phyloP scores from a whole-genome alignment of 176 grass and related monocot genomes.

The Musa acuminata region DNA sequence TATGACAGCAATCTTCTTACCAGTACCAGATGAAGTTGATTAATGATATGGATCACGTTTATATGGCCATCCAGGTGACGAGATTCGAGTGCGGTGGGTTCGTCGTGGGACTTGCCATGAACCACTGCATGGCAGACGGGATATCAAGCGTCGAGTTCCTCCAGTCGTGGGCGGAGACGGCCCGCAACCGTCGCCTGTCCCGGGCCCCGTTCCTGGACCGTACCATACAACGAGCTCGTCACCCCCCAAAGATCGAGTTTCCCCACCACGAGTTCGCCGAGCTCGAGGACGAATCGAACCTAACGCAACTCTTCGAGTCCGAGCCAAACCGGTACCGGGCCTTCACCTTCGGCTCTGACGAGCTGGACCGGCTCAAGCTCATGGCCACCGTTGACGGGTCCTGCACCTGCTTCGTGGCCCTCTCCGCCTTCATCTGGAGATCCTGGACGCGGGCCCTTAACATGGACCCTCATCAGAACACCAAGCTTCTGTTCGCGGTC shows the following conservation, averaged over 20 bases:
- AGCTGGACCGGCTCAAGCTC: conserved; percentile 24
- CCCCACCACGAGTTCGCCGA: conserved; percentile 38
- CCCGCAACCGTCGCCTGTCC: conserved; percentile 23
- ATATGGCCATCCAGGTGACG: conserved; percentile 31
- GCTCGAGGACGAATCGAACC: conserved; percentile 41
- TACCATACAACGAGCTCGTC: conserved; percentile 24
- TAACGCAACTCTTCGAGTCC: background rate
- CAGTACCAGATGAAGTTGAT: no score
- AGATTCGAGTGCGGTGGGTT: conserved; percentile 43
- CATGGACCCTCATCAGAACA: conserved; percentile 30
- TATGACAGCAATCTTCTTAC: background rate
- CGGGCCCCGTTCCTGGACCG: conserved; percentile 28
- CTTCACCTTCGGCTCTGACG: conserved; percentile 29
- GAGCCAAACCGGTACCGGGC: conserved; percentile 23
- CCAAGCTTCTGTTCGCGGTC: conserved; percentile 47
- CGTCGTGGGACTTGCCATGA: conserved; percentile 38
- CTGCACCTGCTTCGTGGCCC: conserved; percentile 34
- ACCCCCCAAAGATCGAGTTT: conserved; percentile 24
- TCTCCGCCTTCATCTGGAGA: conserved; percentile 41
- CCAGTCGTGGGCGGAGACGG: conserved; percentile 36
- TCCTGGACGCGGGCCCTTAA: conserved; percentile 26
- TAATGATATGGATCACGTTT: no score
- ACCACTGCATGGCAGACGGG: conserved; percentile 48
- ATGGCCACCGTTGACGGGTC: background rate
- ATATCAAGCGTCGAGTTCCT: conserved; percentile 30